Conservation (phyloP, 2,329 filamentous ascomycete species). For the Penicillium palitans region DNA sequence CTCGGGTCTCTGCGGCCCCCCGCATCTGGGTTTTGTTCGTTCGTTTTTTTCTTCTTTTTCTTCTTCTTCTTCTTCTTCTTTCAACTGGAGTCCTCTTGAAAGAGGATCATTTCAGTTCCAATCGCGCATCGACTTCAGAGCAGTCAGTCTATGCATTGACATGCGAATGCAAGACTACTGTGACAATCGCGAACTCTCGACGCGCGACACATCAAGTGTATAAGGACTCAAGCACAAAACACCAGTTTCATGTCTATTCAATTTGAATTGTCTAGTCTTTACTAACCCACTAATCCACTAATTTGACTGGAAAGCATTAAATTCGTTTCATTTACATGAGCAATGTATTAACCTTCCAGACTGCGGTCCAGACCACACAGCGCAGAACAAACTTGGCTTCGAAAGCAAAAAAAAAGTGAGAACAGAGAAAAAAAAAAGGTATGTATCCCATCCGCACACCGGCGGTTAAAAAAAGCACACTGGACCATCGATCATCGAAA, state of each 20-base stretch:
- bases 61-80: background rate
- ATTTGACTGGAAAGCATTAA: conserved; percentile 7
- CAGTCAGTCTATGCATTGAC: background rate
- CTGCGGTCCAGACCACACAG: conserved; percentile 26
- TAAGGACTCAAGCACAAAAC: background rate
- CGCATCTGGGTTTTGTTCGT: conserved; percentile 4
- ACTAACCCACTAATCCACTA: background rate
- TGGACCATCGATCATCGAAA: conserved; percentile 9
- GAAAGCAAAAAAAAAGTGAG: conserved; percentile 9
- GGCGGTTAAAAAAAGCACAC: conserved; percentile 17
- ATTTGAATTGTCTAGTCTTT: background rate
- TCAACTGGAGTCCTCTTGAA: background rate
- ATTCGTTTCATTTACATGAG: conserved; percentile 34
- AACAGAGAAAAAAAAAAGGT: conserved; percentile 20
- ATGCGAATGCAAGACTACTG: background rate
- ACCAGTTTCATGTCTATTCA: conserved; percentile 10
- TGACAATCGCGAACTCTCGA: background rate
- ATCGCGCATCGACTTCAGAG: background rate
- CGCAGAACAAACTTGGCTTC: conserved; percentile 22
- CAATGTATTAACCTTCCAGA: conserved; percentile 32
- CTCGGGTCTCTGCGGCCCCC: conserved; percentile 1
- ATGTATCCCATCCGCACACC: conserved; percentile 29
- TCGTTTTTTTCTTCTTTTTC: background rate
- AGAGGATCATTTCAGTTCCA: background rate
- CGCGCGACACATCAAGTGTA: background rate